phyloP scores from a whole-genome alignment of 768 basidiomycete genomes.

The Scleroderma bovista region DNA sequence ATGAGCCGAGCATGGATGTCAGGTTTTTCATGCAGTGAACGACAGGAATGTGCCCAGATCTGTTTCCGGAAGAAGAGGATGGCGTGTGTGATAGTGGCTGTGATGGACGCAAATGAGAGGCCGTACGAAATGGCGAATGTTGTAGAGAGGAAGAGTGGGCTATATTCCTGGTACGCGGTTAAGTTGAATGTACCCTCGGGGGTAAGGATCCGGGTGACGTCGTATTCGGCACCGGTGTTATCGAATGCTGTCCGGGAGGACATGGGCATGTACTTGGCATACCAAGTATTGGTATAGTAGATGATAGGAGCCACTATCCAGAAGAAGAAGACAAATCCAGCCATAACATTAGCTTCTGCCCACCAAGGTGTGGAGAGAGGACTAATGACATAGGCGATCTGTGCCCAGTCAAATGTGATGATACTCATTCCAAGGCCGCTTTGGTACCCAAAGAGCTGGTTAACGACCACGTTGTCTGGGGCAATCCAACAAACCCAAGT shows the following conservation, averaged over 20 bases:
- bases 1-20: constrained; percentile 68
- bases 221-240: constrained; percentile 52
- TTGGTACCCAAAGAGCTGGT: constrained; percentile 67
- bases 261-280: constrained; percentile 55
- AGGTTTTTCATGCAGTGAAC: constrained; percentile 71
- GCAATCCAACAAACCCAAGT: constrained; percentile 63
- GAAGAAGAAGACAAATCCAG: constrained; percentile 63
- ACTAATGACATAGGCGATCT: constrained; percentile 39
- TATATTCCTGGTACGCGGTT: constrained; percentile 49
- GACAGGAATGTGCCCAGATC: constrained; percentile 65
- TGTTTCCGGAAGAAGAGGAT: constrained; percentile 74
- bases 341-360: constrained; percentile 67
- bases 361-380: constrained; percentile 81
- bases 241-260: constrained; percentile 61
- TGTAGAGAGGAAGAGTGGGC: constrained; percentile 54
- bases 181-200: constrained; percentile 50
- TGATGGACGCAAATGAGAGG: constrained; percentile 78
- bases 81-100: constrained; percentile 69
- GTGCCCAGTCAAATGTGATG: constrained; percentile 79
- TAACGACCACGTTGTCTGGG: constrained; percentile 62
- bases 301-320: constrained; percentile 61
- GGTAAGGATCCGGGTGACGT: constrained; percentile 53
- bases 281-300: constrained; percentile 66
- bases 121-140: constrained; percentile 79
- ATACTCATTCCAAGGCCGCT: constrained; percentile 60